Percentiles rank a stretch among this genome's conserved stretches.
These are phyloP conservation scores for Nemania abortiva DNA, from an alignment of 2,329 filamentous ascomycete species.

Conservation along the genomic window DNA sequence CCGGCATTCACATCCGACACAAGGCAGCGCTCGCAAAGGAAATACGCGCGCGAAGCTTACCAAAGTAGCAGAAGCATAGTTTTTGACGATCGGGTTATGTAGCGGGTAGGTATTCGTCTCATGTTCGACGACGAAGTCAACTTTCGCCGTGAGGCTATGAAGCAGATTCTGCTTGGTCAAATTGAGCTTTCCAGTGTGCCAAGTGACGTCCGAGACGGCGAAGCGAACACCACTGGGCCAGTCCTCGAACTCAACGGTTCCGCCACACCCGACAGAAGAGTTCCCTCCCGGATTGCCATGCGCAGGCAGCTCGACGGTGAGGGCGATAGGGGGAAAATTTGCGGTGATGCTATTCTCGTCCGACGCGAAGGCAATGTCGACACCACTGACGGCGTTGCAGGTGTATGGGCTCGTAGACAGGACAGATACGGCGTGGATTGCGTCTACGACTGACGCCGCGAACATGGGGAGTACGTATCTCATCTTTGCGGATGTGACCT, in stretches of 20 bases:
- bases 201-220: constrained; percentile 39
- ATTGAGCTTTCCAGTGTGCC: constrained; percentile 30
- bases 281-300: constrained; percentile 36
- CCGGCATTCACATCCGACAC: not conserved
- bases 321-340: constrained; percentile 32
- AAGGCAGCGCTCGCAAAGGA: not conserved
- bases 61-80: constrained; percentile 34
- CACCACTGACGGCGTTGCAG: constrained; percentile 37
- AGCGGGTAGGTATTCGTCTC: constrained; percentile 32
- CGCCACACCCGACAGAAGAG: constrained; percentile 36
- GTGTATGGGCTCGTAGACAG: constrained; percentile 29
- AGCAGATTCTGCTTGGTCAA: constrained; percentile 29
- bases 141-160: constrained; percentile 30
- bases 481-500: constrained; percentile 12
- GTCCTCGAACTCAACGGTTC: constrained; percentile 40
- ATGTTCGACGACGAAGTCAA: constrained; percentile 34
- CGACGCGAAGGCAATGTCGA: constrained; percentile 37
- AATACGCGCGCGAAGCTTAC: constrained; percentile 15
- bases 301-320: constrained; percentile 27
- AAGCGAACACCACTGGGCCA: constrained; percentile 33
- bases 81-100: constrained; percentile 35
- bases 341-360: constrained; percentile 36
- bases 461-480: constrained; percentile 5
- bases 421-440: constrained; percentile 35
- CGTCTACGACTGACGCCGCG: constrained; percentile 14